Conservation (phyloP, 805 yeast species). For the Starmerella floricola region DNA sequence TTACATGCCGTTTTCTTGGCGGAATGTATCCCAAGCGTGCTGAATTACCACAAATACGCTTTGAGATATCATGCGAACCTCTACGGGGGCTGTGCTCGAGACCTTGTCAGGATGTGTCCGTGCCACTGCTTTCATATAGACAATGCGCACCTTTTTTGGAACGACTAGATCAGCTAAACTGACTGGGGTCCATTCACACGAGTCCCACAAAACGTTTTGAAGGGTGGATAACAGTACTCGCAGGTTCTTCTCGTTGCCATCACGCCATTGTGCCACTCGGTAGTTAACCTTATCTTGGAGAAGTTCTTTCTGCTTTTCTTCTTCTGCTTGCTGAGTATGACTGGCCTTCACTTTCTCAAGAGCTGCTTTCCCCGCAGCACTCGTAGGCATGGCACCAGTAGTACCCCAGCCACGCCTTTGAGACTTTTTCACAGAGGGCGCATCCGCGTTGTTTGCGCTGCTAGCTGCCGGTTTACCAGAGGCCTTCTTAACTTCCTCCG, state of each 20-base stretch:
- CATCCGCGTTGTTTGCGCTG: too few relatives aligned
- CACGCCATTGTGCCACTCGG: slow-evolving; percentile 49
- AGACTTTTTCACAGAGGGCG: slow-evolving; percentile 21
- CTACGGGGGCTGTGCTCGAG: slow-evolving; percentile 43
- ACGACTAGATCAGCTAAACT: slow-evolving; percentile 64
- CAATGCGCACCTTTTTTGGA: slow-evolving; percentile 77
- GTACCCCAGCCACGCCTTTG: slow-evolving; percentile 22
- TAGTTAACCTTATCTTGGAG: slow-evolving; percentile 52
- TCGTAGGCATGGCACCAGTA: slow-evolving; percentile 22
- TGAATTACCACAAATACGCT: slow-evolving; percentile 73
- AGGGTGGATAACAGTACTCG: slow-evolving; percentile 64
- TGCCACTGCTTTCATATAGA: slow-evolving; percentile 70
- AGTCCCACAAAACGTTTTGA: slow-evolving; percentile 56
- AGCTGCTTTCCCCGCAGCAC: slow-evolving; percentile 34
- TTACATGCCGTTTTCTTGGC: slow-evolving; percentile 27
- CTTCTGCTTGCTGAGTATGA: slow-evolving; percentile 35
- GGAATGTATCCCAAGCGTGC: slow-evolving; percentile 81
- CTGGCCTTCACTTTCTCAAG: slow-evolving; percentile 41
- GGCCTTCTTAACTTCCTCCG: slow-evolving; percentile 33
- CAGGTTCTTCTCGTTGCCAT: slow-evolving; percentile 67
- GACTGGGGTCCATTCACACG: slow-evolving; percentile 53
- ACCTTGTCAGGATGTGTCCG: slow-evolving; percentile 79
- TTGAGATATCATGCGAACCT: slow-evolving; percentile 73
- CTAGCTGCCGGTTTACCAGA: not conserved
- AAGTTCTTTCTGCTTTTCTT: slow-evolving; percentile 46